phyloP scores from a whole-genome alignment of 768 basidiomycete genomes.

The Kondoa subrosea region DNA sequence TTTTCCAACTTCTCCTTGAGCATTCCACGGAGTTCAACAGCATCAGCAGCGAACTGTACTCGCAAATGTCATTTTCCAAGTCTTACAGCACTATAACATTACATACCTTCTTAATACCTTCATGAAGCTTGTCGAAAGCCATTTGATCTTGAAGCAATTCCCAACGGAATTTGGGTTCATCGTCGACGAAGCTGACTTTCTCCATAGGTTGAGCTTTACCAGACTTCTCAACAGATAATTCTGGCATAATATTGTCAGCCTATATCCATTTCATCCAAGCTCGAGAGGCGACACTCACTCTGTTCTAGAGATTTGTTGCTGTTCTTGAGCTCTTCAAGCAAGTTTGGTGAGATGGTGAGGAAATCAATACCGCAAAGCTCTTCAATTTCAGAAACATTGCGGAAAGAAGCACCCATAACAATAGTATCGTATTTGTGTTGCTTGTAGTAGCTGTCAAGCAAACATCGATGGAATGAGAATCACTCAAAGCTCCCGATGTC shows the following conservation, averaged over 20 bases:
- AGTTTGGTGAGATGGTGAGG: slow-evolving; percentile 77
- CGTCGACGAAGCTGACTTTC: slow-evolving; percentile 72
- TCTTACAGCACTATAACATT: not conserved
- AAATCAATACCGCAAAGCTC: slow-evolving; percentile 92
- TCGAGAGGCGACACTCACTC: no score
- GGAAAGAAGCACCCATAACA: slow-evolving; percentile 99
- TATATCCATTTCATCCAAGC: no score
- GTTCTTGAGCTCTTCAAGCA: slow-evolving; percentile 84
- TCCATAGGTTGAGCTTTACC: slow-evolving; percentile 40
- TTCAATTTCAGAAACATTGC: slow-evolving; percentile 93
- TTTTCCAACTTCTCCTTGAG: slow-evolving; percentile 43
- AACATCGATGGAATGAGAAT: not conserved
- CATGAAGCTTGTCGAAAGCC: slow-evolving; percentile 98
- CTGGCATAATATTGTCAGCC: no score
- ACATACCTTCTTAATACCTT: slow-evolving; percentile 63
- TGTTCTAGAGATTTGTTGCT: slow-evolving; percentile 61
- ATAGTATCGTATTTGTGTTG: slow-evolving; percentile 96
- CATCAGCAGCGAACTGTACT: slow-evolving; percentile 76
- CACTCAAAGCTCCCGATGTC: not conserved
- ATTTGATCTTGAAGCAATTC: slow-evolving; percentile 74
- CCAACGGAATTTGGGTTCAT: slow-evolving; percentile 96
- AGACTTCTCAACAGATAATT: slow-evolving; percentile 52
- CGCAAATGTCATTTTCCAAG: not conserved
- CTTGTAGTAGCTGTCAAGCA: slow-evolving; percentile 50
- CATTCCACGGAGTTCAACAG: slow-evolving; percentile 65